Conservation (phyloP, 2,329 filamentous ascomycete genomes). For the Elsinoe batatas region DNA sequence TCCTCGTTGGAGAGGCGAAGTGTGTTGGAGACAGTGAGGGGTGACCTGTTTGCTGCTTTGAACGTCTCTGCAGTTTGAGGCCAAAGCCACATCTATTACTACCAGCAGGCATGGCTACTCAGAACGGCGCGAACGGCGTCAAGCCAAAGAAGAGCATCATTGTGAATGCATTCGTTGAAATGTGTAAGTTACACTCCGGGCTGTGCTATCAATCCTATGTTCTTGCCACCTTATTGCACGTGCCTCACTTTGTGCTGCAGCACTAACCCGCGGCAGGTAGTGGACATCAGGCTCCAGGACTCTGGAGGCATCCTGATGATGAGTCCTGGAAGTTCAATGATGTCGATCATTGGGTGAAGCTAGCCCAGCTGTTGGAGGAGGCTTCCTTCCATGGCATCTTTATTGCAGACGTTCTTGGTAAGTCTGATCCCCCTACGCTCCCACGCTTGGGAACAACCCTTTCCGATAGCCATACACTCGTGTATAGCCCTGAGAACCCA, state of each 20-base stretch:
- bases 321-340: slow-evolving; percentile 52
- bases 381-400: slow-evolving; percentile 59
- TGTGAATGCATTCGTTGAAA: slow-evolving; percentile 36
- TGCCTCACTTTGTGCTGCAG: slow-evolving; percentile 20
- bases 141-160: slow-evolving; percentile 29
- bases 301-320: slow-evolving; percentile 57
- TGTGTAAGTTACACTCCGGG: slow-evolving; percentile 20
- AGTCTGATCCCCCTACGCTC: neutral
- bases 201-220: no score
- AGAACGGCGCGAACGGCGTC: neutral
- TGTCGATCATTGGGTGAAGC: slow-evolving; percentile 50
- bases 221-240: no score
- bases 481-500: no score
- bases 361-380: slow-evolving; percentile 50
- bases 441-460: no score
- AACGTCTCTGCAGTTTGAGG: neutral
- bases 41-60: neutral
- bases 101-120: neutral
- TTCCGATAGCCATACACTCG: no score
- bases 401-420: slow-evolving; percentile 55
- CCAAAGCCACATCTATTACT: neutral
- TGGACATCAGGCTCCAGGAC: slow-evolving; percentile 46
- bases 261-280: slow-evolving; percentile 27
- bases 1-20: neutral
- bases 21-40: slow-evolving; percentile 1